phyloP scores from a whole-genome alignment of 2,329 filamentous ascomycete species.

The Colletotrichum sp. region DNA sequence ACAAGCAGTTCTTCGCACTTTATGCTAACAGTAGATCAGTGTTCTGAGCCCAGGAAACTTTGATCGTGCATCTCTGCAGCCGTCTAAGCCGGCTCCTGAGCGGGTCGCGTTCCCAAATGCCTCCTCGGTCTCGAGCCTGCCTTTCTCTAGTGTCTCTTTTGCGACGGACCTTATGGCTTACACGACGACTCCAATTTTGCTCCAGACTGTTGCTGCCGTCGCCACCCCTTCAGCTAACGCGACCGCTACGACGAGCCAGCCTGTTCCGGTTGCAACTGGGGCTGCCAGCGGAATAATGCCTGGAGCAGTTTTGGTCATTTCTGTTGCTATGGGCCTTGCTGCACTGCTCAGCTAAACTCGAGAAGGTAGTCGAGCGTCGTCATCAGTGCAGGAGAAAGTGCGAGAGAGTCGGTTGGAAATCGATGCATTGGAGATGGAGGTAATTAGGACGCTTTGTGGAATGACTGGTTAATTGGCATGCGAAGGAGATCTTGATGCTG shows the following conservation, averaged over 20 bases:
- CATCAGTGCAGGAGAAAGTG: fast-evolving
- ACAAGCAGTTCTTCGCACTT: neutral
- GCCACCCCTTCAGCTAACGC: neutral
- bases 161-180: slow-evolving; percentile 26
- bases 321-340: neutral
- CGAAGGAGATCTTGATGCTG: neutral
- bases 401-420: neutral
- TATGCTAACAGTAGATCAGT: slow-evolving; percentile 4
- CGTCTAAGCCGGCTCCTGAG: slow-evolving; percentile 25
- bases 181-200: slow-evolving; percentile 28
- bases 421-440: neutral
- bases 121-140: slow-evolving; percentile 26
- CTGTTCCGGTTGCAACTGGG: neutral
- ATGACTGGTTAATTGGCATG: neutral
- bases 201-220: slow-evolving; percentile 30
- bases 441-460: neutral
- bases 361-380: neutral
- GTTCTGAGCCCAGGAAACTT: slow-evolving; percentile 30
- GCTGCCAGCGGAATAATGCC: neutral
- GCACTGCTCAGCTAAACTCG: neutral
- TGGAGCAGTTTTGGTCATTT: neutral
- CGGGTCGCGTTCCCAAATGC: slow-evolving; percentile 30
- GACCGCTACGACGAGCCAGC: neutral
- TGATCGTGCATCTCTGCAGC: slow-evolving; percentile 26
- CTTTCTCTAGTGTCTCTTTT: slow-evolving; percentile 29